Percentiles rank a stretch among this genome's conserved stretches.
These are phyloP conservation scores for Chrysoporthe austroafricana DNA, from an alignment of 2,329 filamentous ascomycete species.

Conservation along the genomic window DNA sequence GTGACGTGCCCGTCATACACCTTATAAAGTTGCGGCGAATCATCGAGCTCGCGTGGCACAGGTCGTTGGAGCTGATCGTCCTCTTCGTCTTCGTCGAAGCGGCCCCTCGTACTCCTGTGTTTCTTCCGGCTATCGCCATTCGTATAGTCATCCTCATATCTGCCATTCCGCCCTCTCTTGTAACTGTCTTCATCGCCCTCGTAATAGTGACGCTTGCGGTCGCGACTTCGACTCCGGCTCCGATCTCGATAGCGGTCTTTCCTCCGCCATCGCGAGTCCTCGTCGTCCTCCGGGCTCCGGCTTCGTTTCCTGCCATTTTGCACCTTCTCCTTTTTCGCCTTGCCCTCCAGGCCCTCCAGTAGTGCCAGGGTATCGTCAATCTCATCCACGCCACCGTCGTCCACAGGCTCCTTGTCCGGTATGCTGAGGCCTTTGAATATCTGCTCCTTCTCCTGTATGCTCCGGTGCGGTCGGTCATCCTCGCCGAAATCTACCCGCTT, in stretches of 20 bases:
- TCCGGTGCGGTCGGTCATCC: slow-evolving; percentile 46
- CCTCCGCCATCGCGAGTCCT: slow-evolving; percentile 56
- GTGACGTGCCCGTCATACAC: slow-evolving; percentile 90
- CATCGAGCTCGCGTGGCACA: slow-evolving; percentile 77
- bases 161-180: slow-evolving; percentile 51
- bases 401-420: slow-evolving; percentile 68
- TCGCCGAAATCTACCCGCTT: slow-evolving; percentile 44
- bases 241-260: slow-evolving; percentile 42
- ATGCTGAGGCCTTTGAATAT: slow-evolving; percentile 91
- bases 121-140: slow-evolving; percentile 49
- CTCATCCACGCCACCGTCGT: slow-evolving; percentile 56
- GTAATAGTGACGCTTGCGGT: slow-evolving; percentile 41
- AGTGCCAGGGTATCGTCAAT: slow-evolving; percentile 93
- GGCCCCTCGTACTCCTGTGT: slow-evolving; percentile 47
- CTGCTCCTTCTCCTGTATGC: slow-evolving; percentile 73
- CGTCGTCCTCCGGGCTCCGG: slow-evolving; percentile 48
- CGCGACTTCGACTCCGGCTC: slow-evolving; percentile 53
- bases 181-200: slow-evolving; percentile 41
- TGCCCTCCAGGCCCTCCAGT: slow-evolving; percentile 82
- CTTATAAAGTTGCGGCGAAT: slow-evolving; percentile 80
- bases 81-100: slow-evolving; percentile 46
- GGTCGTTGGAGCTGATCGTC: slow-evolving; percentile 67
- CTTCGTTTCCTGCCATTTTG: slow-evolving; percentile 42
- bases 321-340: slow-evolving; percentile 47
- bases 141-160: slow-evolving; percentile 62